Evolutionary conservation across 2,329 filamentous ascomycete genomes (phyloP).

Genomic region (Xylariaceae sp.): DNA sequence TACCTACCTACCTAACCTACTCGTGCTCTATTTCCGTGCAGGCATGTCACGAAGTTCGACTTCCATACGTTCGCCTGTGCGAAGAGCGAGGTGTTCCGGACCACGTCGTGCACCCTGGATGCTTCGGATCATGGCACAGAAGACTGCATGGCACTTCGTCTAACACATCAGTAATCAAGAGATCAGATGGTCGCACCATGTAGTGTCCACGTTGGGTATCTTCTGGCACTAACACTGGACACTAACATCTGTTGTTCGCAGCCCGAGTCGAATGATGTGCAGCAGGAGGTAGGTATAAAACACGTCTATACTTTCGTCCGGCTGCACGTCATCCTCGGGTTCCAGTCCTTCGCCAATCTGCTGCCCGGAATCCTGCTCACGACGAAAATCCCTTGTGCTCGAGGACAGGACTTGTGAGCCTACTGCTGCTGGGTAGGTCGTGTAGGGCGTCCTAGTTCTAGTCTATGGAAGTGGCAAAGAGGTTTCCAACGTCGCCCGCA

Average conservation of each 20-base stretch:
- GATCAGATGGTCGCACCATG: neutral
- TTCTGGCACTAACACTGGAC: neutral
- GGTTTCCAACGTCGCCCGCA: too few relatives aligned
- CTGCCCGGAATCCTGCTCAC: neutral
- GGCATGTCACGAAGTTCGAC: too few relatives aligned
- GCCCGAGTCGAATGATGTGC: neutral
- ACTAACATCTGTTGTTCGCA: neutral
- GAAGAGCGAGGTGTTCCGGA: neutral
- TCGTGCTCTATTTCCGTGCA: too few relatives aligned
- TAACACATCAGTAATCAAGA: neutral
- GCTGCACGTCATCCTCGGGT: neutral
- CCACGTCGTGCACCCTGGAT: too few relatives aligned
- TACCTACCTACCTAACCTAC: too few relatives aligned
- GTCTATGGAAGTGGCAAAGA: neutral
- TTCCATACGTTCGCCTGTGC: too few relatives aligned
- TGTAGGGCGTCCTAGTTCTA: neutral
- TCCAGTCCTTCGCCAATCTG: neutral
- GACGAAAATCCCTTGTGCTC: neutral
- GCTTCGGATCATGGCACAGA: conserved; percentile 1
- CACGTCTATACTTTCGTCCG: neutral
- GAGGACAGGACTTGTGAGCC: neutral
- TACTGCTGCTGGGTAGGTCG: conserved; percentile 1
- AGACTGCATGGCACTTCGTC: conserved; percentile 17
- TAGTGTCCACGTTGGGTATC: neutral
- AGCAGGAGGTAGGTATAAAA: neutral